These are phyloP conservation scores for Barnettozyma sucrosica DNA, from an alignment of 805 yeast genomes.

Conservation along the genomic window DNA sequence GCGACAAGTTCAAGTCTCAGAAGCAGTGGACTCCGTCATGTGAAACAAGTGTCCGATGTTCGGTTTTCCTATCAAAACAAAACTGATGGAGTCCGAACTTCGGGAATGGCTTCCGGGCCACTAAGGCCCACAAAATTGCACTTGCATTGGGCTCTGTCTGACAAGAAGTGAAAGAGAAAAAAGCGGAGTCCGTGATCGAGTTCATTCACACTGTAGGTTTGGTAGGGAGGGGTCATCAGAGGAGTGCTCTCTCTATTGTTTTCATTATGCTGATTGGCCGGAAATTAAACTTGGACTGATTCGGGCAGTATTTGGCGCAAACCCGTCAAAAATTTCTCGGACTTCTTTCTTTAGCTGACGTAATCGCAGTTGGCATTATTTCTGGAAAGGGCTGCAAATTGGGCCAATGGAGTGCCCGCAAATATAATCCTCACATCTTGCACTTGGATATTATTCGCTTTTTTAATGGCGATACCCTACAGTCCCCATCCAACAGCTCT, in stretches of 20 bases:
- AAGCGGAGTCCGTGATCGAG: not conserved
- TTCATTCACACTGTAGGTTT: not conserved
- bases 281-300: not conserved
- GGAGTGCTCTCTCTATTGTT: not conserved
- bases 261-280: not conserved
- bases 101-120: not conserved
- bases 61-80: not conserved
- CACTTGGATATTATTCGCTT: not conserved
- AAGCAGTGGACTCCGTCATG: not conserved
- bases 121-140: not conserved
- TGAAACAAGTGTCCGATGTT: not conserved
- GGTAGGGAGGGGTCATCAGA: not conserved
- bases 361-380: not conserved
- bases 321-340: constrained; percentile 1
- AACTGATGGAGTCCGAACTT: not conserved
- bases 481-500: not conserved
- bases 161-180: not conserved
- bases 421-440: constrained; percentile 2
- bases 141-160: not conserved
- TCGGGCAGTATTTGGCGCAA: not conserved
- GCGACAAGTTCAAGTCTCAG: not conserved
- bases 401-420: constrained; percentile 3
- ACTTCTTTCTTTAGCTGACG: not conserved
- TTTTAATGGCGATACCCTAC: not conserved
- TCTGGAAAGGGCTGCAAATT: not conserved